Evolutionary conservation across 106 monocot species (phyloP).

Genomic region (Vanilla planifolia): DNA sequence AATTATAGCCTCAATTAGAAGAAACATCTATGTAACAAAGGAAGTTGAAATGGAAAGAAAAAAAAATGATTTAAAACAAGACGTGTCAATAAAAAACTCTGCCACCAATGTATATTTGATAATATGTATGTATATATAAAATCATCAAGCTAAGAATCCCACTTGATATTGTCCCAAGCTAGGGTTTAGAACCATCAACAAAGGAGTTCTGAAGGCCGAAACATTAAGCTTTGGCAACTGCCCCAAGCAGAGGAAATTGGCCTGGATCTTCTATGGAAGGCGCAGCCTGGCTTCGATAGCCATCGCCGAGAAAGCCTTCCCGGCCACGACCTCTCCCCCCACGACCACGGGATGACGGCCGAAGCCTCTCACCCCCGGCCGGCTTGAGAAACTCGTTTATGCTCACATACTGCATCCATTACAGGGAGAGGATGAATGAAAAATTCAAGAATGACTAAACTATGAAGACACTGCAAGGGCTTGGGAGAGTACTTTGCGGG

Average conservation of each 20-base stretch:
- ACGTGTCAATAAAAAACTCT: no score
- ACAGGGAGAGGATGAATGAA: background rate
- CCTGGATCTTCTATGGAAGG: conserved; percentile 3
- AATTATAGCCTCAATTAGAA: no score
- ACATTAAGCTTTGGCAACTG: conserved; percentile 11
- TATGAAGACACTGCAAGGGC: background rate
- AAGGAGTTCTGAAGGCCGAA: background rate
- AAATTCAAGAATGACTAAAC: background rate
- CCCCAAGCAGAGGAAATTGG: conserved; percentile 11
- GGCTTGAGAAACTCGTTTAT: conserved; percentile 21
- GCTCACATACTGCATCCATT: conserved; percentile 1
- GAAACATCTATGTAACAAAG: no score
- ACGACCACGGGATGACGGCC: background rate
- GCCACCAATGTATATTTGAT: no score
- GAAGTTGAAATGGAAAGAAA: no score
- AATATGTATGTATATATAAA: background rate
- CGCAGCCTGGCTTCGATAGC: background rate
- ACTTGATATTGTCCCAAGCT: background rate
- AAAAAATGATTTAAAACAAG: no score
- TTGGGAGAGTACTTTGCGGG: conserved; percentile 17
- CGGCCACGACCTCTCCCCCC: conserved; percentile 11
- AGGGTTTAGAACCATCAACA: background rate
- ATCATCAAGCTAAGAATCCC: background rate
- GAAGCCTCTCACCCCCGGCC: conserved; percentile 13
- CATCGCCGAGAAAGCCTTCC: background rate